phyloP scores from a whole-genome alignment of 768 basidiomycete species.

The Suillus tomentosus region DNA sequence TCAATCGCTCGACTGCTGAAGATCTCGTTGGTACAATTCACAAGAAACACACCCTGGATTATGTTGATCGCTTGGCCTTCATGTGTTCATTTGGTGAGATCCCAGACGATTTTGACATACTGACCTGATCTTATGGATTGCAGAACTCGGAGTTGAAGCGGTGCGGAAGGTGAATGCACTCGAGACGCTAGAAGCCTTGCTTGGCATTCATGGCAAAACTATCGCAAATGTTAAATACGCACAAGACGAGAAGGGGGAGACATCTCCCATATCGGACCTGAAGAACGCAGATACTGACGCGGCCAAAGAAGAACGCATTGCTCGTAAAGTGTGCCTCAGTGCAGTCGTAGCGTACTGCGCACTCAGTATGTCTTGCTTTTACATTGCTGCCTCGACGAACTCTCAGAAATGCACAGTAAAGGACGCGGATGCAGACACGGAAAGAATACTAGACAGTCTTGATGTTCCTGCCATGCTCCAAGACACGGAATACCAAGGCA shows the following conservation, averaged over 20 bases:
- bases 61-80: constrained; percentile 30
- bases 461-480: constrained; percentile 23
- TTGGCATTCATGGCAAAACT: neutral
- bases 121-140: neutral
- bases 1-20: constrained; percentile 20
- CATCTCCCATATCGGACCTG: neutral
- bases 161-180: neutral
- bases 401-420: constrained; percentile 9
- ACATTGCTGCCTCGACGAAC: neutral
- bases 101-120: neutral
- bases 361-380: constrained; percentile 25
- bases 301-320: constrained; percentile 9
- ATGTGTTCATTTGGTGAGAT: constrained; percentile 31
- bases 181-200: neutral
- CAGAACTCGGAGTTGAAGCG: constrained; percentile 21
- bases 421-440: constrained; percentile 7
- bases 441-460: neutral
- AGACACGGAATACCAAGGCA: constrained; percentile 12
- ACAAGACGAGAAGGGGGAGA: neutral
- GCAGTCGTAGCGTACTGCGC: constrained; percentile 25
- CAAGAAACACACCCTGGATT: constrained; percentile 14
- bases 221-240: neutral
- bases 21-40: constrained; percentile 19
- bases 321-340: constrained; percentile 21
- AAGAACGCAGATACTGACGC: neutral